Evolutionary conservation across 2,329 filamentous ascomycete genomes (phyloP), one percentile per base, ranked within the genome.

Genomic region (Diaporthe citri): DNA sequence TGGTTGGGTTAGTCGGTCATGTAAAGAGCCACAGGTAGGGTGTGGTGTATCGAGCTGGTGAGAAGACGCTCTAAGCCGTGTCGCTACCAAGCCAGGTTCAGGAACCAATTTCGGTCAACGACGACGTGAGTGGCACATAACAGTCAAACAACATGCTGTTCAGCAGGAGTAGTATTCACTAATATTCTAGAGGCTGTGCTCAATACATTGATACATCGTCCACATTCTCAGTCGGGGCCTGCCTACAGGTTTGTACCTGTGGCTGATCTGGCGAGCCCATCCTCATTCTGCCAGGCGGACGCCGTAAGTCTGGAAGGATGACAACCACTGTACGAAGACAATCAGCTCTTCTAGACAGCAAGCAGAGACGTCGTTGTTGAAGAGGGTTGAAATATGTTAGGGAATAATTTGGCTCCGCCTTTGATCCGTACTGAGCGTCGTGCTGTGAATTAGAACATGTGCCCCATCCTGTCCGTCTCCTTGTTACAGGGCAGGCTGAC

Each of bases 331-430:
- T 9, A 25, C 20, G 4, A 34, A 20, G 55, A 57, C 13, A 57
- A 12, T 12, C 31, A 17, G 25, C 13, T 55, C 0, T 28, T 55
- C 4, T 3, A 34, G 55, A n/a, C 1, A 22, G 28, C 6, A 3
- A 9, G 1, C 15, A 39, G 9, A 15, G 20, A 20, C 10, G 2
- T 13, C 20, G 9, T n/a, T 15, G 20, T 36, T 12, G 20, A 25
- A 15, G 1, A 7, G 2, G 10, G 4, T 12, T 6, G 31, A 22
- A 7, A n/a, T 4, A n/a, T 4, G 10, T 4, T 10, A 39, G 17
- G 12, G 15, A 25, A n/a, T 59, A 4, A n/a, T n/a, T 39, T 13
- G 34, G 15, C 34, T 15, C 17, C 13, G 13, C 1, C 34, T 59
- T 22, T n/a, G 34, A 28, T 2, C 2, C 22, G 15, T 59, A 17